These are phyloP conservation scores for Macroventuria anomochaeta DNA, from an alignment of 2,329 filamentous ascomycete species.

Conservation along the genomic window DNA sequence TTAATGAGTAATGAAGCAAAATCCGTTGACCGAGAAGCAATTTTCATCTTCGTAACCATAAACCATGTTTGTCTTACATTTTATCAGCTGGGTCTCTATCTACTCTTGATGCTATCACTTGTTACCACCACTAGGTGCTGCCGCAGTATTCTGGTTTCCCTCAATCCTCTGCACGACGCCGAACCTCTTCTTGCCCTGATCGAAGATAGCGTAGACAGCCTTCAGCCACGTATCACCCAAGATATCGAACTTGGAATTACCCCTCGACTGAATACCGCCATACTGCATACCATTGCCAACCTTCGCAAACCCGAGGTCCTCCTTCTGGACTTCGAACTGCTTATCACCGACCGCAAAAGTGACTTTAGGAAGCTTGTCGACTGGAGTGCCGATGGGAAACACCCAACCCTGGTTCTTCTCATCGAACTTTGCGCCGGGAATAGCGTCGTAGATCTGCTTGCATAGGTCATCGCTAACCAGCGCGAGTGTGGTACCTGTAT, in stretches of 20 bases:
- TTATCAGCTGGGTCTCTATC: too few species aligned
- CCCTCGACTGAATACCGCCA: slow-evolving; percentile 68
- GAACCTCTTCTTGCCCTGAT: slow-evolving; percentile 66
- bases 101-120: neutral
- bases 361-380: slow-evolving; percentile 64
- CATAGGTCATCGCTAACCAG: slow-evolving; percentile 68
- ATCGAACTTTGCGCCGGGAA: slow-evolving; percentile 64
- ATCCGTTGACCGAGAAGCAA: neutral
- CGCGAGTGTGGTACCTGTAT: slow-evolving; percentile 74
- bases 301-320: slow-evolving; percentile 66
- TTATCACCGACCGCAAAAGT: slow-evolving; percentile 68
- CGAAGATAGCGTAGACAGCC: slow-evolving; percentile 70
- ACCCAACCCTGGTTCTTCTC: slow-evolving; percentile 66
- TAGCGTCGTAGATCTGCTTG: slow-evolving; percentile 67
- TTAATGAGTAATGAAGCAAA: slow-evolving; percentile 9
- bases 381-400: slow-evolving; percentile 62
- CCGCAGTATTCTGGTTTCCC: slow-evolving; percentile 32
- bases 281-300: slow-evolving; percentile 64
- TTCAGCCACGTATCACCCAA: slow-evolving; percentile 70
- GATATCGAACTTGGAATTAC: slow-evolving; percentile 61
- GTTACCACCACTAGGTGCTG: slow-evolving; percentile 9
- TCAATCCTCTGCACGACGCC: slow-evolving; percentile 62
- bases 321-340: slow-evolving; percentile 66
- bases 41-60: too few species aligned
- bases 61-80: too few species aligned